A percentile compares a stretch with the other conserved stretches of the same genome.
Evolutionary conservation across 176 grass and related monocot genomes (phyloP).

Genomic region (Stipa capillata): DNA sequence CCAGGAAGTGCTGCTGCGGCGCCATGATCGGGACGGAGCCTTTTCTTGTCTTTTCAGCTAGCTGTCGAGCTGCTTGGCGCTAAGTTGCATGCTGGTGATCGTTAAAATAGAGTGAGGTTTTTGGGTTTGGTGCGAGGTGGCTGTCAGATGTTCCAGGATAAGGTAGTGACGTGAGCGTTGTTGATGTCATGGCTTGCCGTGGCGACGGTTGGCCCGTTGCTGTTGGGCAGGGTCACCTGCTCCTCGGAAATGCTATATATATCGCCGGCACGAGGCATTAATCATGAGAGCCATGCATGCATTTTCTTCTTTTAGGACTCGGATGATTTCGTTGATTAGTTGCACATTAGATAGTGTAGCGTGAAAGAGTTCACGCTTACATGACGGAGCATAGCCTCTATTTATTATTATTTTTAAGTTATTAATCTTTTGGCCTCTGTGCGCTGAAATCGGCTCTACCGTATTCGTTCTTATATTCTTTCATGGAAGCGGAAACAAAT

Average conservation of each 20-base stretch:
- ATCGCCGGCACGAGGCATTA: background rate
- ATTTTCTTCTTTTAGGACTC: too few species aligned
- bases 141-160: background rate
- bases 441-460: too few species aligned
- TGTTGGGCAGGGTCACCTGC: background rate
- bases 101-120: too few species aligned
- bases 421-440: too few species aligned
- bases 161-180: background rate
- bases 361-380: too few species aligned
- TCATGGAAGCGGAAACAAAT: too few species aligned
- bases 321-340: too few species aligned
- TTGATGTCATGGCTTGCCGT: background rate
- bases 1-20: conserved; percentile 33
- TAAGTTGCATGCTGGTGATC: background rate
- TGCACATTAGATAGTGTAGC: too few species aligned
- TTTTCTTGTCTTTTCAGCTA: background rate
- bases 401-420: too few species aligned
- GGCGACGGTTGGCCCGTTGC: background rate
- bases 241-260: background rate
- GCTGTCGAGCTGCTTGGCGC: background rate
- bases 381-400: too few species aligned
- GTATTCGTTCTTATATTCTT: too few species aligned
- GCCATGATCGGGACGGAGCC: background rate
- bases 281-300: too few species aligned
- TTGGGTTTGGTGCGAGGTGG: background rate